phyloP scores from a whole-genome alignment of 257 asterid genomes.

The Ophiorrhiza pumila region DNA sequence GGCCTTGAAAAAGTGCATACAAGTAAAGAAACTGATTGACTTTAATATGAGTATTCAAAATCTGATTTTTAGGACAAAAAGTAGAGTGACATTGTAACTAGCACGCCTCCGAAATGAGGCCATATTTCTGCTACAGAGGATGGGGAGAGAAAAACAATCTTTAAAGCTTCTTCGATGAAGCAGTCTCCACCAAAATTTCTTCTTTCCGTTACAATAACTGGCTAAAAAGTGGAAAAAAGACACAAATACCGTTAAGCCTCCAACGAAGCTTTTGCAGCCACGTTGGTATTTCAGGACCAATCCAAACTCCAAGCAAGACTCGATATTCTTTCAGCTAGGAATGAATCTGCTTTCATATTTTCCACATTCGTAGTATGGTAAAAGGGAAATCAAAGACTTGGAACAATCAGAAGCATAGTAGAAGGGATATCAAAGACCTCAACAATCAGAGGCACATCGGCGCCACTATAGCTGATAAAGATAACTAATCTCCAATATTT shows the following conservation, averaged over 20 bases:
- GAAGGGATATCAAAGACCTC: neutral
- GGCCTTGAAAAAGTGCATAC: neutral
- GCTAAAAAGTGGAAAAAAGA: neutral
- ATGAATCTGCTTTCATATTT: neutral
- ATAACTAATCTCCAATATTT: neutral
- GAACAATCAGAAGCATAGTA: neutral
- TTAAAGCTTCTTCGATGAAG: neutral
- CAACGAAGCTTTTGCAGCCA: neutral
- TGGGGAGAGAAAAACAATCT: neutral
- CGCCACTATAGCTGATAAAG: neutral
- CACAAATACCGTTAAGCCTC: neutral
- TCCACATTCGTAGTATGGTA: neutral
- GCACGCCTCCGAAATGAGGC: constrained; percentile 1
- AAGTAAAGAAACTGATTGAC: neutral
- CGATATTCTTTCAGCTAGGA: neutral
- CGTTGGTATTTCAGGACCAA: neutral
- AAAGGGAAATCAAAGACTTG: neutral
- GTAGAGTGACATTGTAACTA: neutral
- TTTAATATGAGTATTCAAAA: neutral
- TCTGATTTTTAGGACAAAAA: neutral
- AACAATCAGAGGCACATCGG: neutral
- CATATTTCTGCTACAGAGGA: constrained; percentile 4
- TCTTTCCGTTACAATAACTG: neutral
- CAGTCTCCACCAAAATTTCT: neutral
- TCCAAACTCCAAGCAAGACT: neutral